Base-by-base conservation (phyloP, 495 filamentous ascomycete species). In the Daldinia bambusicola region DNA sequence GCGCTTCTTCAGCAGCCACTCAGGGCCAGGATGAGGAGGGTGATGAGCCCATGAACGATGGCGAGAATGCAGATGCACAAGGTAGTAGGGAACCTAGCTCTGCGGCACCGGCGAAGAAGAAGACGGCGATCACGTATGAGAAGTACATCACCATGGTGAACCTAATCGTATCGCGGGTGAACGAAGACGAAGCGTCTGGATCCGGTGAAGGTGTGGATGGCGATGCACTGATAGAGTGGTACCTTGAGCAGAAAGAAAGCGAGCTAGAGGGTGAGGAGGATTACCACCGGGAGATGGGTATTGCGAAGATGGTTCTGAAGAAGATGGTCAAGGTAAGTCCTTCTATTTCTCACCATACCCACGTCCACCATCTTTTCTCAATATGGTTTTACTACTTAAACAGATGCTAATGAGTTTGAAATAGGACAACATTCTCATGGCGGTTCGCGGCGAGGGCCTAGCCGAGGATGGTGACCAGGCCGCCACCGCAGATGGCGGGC, bases 81-180 rank as follows among this genome's bases (percentile, higher is more conserved):
- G 76, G 75, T 6, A 76, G 74, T 6, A 71, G 65, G 26, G 72
- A 79, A 61, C 74, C 74, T 40, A 76, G 75, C 40, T 74, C 72
- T 1, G 67, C 74, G 1, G 75, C 80, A n/a, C 81, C 82, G 12
- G 78, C 76, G 43, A 84, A 84, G 43, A 82, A 86, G 73, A 93
- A 91, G 82, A 95, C 92, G 43, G 95, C 95, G 76, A 93, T 99
- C 75, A 95, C 93, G 10, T 97, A 95, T 70, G 95, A 98, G 75
- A 96, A 95, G 80, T 99, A 97, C 79, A 93, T 94, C 77, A 84
- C 85, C 75, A 97, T 98, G 65, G 84, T 97, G 61, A 98, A 97
- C 72, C 77, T 92, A 67, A 80, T 99, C 14, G 92, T 97, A 10
- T 86, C 87, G 48, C 87, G 91, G 10, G 88, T 99, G 37, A 82